These are phyloP conservation scores for Agaricus sinodeliciosus DNA, from an alignment of 768 basidiomycete species.

Conservation along the genomic window DNA sequence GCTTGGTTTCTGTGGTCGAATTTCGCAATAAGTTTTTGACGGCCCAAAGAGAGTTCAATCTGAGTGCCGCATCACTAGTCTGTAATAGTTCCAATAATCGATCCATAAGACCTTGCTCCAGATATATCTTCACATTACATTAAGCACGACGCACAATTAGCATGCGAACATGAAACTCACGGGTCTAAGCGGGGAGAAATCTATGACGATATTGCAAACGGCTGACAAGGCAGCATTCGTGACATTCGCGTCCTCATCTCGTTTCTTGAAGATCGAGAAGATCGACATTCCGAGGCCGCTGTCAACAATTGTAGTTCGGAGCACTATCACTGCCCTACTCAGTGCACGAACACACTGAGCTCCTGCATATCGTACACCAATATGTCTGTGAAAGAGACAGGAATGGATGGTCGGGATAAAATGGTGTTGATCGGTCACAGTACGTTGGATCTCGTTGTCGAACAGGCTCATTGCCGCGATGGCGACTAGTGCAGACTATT, in stretches of 20 bases:
- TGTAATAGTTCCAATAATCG: slow-evolving; percentile 53
- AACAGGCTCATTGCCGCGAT: slow-evolving; percentile 69
- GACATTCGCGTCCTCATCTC: slow-evolving; percentile 59
- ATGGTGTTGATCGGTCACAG: slow-evolving; percentile 52
- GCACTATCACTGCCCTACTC: slow-evolving; percentile 68
- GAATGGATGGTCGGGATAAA: slow-evolving; percentile 29
- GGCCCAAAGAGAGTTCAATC: slow-evolving; percentile 77
- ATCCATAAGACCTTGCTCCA: slow-evolving; percentile 62
- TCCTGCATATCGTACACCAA: slow-evolving; percentile 79
- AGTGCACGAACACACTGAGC: slow-evolving; percentile 83
- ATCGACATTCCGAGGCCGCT: slow-evolving; percentile 70
- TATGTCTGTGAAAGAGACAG: slow-evolving; percentile 31
- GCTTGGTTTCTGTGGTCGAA: slow-evolving; percentile 53
- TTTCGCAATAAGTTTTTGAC: slow-evolving; percentile 78
- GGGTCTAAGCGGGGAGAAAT: slow-evolving; percentile 73
- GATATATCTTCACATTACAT: slow-evolving; percentile 40
- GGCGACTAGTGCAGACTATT: slow-evolving; percentile 65
- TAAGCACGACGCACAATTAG: slow-evolving; percentile 5
- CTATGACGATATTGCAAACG: slow-evolving; percentile 81
- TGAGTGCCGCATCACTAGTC: slow-evolving; percentile 45
- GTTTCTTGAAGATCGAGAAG: slow-evolving; percentile 39
- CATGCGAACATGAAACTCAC: slow-evolving; percentile 34
- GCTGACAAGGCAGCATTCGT: slow-evolving; percentile 63
- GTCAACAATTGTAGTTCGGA: slow-evolving; percentile 83
- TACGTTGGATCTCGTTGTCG: slow-evolving; percentile 64